Evolutionary conservation across 2,329 filamentous ascomycete genomes (phyloP).

Genomic region (Fusarium secorum): DNA sequence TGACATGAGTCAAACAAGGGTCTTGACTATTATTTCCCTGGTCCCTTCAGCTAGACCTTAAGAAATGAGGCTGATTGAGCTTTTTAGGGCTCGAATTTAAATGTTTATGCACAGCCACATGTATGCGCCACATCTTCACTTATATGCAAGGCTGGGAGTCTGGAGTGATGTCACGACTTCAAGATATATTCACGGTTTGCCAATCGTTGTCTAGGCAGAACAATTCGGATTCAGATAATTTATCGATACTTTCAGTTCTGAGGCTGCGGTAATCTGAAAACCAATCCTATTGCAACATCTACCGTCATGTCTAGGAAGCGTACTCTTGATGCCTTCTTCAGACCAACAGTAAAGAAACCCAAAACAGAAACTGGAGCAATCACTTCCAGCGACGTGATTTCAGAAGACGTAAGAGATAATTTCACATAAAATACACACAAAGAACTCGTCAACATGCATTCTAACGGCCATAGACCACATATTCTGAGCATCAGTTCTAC

Average conservation of each 20-base stretch:
- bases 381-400: not conserved
- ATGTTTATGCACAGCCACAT: conserved; percentile 30
- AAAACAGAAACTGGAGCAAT: conserved; percentile 12
- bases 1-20: conserved; percentile 33
- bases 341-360: conserved; percentile 38
- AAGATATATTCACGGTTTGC: not conserved
- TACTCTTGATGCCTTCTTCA: conserved; percentile 75
- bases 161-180: conserved; percentile 37
- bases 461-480: conserved; percentile 34
- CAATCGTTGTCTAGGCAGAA: not conserved
- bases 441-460: rapidly evolving
- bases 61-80: conserved; percentile 40
- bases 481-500: conserved; percentile 56
- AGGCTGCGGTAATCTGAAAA: not conserved
- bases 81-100: conserved; percentile 39
- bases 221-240: not conserved
- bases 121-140: conserved; percentile 35
- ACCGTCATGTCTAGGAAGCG: conserved; percentile 49
- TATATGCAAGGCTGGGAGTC: conserved; percentile 20
- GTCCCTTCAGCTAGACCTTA: not conserved
- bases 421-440: not conserved
- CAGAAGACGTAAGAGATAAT: conserved; percentile 3
- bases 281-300: not conserved
- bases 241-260: no score
- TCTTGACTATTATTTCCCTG: conserved; percentile 2